Evolutionary conservation across 805 yeast genomes (phyloP).

Genomic region (Yarrowia osloensis): DNA sequence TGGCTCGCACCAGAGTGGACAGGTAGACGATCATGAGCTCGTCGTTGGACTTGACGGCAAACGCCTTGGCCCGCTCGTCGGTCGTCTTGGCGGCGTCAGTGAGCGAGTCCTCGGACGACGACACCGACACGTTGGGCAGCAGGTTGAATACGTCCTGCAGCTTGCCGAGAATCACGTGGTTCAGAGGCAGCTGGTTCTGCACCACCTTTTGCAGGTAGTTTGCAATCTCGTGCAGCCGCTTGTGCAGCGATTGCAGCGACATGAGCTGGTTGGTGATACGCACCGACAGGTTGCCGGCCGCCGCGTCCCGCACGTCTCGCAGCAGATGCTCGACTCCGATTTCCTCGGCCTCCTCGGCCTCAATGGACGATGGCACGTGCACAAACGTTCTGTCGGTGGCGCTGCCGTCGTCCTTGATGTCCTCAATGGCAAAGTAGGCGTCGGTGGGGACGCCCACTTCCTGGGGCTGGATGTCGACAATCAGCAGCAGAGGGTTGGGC

Average conservation of each 20-base stretch:
- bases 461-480: slow-evolving; percentile 87
- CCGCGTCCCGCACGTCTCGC: slow-evolving; percentile 93
- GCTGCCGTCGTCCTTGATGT: slow-evolving; percentile 93
- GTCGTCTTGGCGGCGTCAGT: slow-evolving; percentile 41
- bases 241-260: slow-evolving; percentile 82
- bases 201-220: slow-evolving; percentile 74
- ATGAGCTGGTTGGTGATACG: slow-evolving; percentile 86
- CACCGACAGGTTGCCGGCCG: slow-evolving; percentile 88
- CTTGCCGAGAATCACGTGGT: slow-evolving; percentile 87
- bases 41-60: slow-evolving; percentile 91
- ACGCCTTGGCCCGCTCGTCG: slow-evolving; percentile 70
- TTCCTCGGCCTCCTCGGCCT: slow-evolving; percentile 99
- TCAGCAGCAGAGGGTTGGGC: slow-evolving; percentile 75
- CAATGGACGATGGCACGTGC: slow-evolving; percentile 88
- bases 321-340: slow-evolving; percentile 96
- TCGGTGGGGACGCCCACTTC: slow-evolving; percentile 93
- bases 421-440: slow-evolving; percentile 91
- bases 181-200: slow-evolving; percentile 72
- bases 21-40: slow-evolving; percentile 93
- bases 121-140: slow-evolving; percentile 69
- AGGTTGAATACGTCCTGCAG: slow-evolving; percentile 93
- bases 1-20: slow-evolving; percentile 85
- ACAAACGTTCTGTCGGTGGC: slow-evolving; percentile 89
- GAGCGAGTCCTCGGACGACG: slow-evolving; percentile 37
- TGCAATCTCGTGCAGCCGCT: slow-evolving; percentile 75